phyloP scores from a whole-genome alignment of 2,329 filamentous ascomycete genomes.

The Ustulina deusta region DNA sequence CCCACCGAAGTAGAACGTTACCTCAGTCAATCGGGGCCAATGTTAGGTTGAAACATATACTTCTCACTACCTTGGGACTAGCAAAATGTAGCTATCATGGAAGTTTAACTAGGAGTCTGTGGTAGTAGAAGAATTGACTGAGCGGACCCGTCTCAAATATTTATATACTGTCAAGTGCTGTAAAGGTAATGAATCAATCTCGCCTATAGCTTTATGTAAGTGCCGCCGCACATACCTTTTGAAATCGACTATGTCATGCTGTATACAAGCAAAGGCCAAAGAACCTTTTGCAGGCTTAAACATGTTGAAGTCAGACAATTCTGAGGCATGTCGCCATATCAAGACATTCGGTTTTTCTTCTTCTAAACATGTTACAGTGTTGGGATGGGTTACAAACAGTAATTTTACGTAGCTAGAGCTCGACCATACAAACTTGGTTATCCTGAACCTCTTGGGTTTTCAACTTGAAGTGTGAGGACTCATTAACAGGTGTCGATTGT shows the following conservation, averaged over 20 bases:
- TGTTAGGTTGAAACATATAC: not conserved
- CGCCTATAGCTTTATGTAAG: not conserved
- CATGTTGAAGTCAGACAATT: not conserved
- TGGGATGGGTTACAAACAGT: not conserved
- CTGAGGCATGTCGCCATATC: slow-evolving; percentile 2
- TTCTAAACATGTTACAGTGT: not conserved
- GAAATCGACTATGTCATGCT: not conserved
- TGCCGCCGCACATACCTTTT: not conserved
- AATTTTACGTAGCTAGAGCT: not conserved
- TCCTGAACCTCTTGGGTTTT: not conserved
- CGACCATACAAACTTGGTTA: not conserved
- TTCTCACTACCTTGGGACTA: not conserved
- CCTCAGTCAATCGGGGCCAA: slow-evolving; percentile 11
- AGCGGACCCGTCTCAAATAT: not conserved
- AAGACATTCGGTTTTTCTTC: not conserved
- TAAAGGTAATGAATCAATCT: not conserved
- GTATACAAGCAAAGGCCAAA: not conserved
- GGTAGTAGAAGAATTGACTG: not conserved
- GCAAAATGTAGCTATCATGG: not conserved
- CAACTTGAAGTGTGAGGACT: not conserved
- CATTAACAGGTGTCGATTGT: not conserved
- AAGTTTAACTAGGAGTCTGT: not conserved
- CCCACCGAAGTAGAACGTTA: slow-evolving; percentile 19
- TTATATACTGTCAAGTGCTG: not conserved
- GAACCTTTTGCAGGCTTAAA: not conserved